Evolutionary conservation across 352 stramenopile species (phyloP).

Genomic region (Pythium rishiriense): DNA sequence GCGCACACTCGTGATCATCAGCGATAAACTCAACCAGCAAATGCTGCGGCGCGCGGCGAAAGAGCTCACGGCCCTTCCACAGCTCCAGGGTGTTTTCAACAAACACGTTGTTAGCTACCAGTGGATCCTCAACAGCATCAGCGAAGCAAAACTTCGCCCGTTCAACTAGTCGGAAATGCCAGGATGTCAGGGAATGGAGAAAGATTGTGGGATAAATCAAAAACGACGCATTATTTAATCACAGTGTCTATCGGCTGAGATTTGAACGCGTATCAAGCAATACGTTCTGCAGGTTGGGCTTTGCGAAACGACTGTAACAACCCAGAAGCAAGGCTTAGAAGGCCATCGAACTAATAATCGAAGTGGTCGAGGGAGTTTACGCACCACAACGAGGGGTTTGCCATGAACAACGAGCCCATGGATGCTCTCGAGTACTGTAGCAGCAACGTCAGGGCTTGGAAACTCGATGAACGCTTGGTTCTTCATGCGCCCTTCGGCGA

Average conservation of each 20-base stretch:
- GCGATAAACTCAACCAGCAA: slow-evolving; percentile 70
- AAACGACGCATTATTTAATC: slow-evolving; percentile 8
- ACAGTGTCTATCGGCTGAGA: neutral
- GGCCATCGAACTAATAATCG: neutral
- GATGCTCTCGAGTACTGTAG: slow-evolving; percentile 45
- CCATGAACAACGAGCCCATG: slow-evolving; percentile 75
- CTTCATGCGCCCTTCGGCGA: slow-evolving; percentile 82
- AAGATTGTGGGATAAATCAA: neutral
- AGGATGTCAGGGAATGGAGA: neutral
- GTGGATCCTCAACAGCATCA: slow-evolving; percentile 88
- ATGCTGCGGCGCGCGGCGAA: slow-evolving; percentile 41
- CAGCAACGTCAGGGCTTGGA: slow-evolving; percentile 47
- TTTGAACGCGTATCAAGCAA: neutral
- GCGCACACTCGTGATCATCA: slow-evolving; percentile 68
- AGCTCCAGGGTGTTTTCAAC: slow-evolving; percentile 39
- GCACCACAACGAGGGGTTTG: slow-evolving; percentile 84
- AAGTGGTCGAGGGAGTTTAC: slow-evolving; percentile 19
- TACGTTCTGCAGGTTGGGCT: neutral
- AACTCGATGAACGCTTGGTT: slow-evolving; percentile 86
- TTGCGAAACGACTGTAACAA: slow-evolving; percentile 15
- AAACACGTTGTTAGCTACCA: slow-evolving; percentile 79
- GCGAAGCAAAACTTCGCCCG: slow-evolving; percentile 61
- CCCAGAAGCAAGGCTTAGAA: neutral
- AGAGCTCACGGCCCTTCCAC: slow-evolving; percentile 40
- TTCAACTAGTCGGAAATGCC: slow-evolving; percentile 29